Conservation (phyloP, 306 rosid genomes). For the Rosa lucieae region DNA sequence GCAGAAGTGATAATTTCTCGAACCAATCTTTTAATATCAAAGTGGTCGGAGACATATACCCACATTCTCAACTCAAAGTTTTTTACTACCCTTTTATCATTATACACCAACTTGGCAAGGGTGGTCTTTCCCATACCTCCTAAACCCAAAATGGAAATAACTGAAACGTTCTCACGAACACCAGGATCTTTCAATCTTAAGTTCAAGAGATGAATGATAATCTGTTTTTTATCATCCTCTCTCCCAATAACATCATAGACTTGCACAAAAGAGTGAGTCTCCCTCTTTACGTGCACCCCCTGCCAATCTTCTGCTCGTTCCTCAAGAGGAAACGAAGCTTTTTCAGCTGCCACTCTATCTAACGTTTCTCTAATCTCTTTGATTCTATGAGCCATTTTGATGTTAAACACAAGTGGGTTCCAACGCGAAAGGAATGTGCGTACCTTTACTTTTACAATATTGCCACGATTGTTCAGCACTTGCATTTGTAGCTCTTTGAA, state of each 20-base stretch:
- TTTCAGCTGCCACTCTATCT: not conserved
- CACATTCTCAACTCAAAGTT: conserved; percentile 21
- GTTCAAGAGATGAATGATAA: conserved; percentile 14
- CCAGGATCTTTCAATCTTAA: conserved; percentile 1
- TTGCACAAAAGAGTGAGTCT: conserved; percentile 19
- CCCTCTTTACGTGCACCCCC: not conserved
- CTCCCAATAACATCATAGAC: conserved; percentile 20
- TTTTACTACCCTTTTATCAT: conserved; percentile 4
- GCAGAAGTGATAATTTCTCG: conserved; percentile 20
- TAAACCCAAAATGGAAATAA: conserved; percentile 13
- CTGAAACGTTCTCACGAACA: not conserved
- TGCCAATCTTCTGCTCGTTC: not conserved
- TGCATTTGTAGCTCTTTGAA: conserved; percentile 8
- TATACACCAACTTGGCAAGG: conserved; percentile 20
- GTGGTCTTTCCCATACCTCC: conserved; percentile 29
- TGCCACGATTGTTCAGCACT: not conserved
- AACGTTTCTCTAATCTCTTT: conserved; percentile 8
- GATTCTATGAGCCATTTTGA: conserved; percentile 11
- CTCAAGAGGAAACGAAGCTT: not conserved
- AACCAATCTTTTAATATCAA: conserved; percentile 13
- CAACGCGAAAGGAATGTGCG: conserved; percentile 12
- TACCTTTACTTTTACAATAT: conserved; percentile 11
- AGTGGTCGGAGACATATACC: conserved; percentile 24
- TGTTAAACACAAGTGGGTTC: conserved; percentile 16
- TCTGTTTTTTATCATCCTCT: conserved; percentile 14